Conservation (phyloP, 306 rosid genomes). For the Rosa lucieae region DNA sequence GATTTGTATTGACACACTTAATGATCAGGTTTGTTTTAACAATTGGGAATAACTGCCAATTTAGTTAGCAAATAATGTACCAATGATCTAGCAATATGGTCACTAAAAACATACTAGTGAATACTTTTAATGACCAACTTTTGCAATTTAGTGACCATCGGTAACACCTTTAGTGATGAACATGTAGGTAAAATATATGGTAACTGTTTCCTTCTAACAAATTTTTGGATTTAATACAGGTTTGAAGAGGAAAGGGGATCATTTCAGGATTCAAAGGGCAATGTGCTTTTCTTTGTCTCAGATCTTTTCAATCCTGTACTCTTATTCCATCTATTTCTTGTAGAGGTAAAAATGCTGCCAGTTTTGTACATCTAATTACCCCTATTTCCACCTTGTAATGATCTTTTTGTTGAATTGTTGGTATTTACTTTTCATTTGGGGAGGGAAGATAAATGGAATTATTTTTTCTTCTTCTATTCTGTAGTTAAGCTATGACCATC, state of each 20-base stretch:
- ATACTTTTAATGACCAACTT: too few species aligned
- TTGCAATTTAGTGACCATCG: too few species aligned
- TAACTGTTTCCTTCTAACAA: too few species aligned
- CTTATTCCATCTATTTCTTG: slow-evolving; percentile 80
- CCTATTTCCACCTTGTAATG: slow-evolving; percentile 9
- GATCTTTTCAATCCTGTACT: slow-evolving; percentile 68
- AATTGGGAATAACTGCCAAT: too few species aligned
- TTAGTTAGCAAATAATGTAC: too few species aligned
- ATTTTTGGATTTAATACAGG: too few species aligned
- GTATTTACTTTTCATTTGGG: not conserved
- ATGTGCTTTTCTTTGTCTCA: slow-evolving; percentile 41
- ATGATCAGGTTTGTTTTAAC: too few species aligned
- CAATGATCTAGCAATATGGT: too few species aligned
- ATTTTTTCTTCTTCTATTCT: slow-evolving; percentile 23
- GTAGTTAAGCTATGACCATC: slow-evolving; percentile 95
- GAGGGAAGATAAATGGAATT: not conserved
- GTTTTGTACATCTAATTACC: slow-evolving; percentile 5
- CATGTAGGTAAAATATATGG: too few species aligned
- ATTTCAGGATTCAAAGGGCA: slow-evolving; percentile 43
- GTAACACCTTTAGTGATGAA: too few species aligned
- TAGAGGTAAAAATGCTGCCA: slow-evolving; percentile 49
- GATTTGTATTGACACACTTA: too few species aligned
- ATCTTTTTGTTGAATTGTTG: not conserved
- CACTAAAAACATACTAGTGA: too few species aligned
- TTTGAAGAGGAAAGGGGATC: slow-evolving; percentile 36